Evolutionary conservation across 2,329 filamentous ascomycete species (phyloP).

Genomic region (Fusarium sp.): DNA sequence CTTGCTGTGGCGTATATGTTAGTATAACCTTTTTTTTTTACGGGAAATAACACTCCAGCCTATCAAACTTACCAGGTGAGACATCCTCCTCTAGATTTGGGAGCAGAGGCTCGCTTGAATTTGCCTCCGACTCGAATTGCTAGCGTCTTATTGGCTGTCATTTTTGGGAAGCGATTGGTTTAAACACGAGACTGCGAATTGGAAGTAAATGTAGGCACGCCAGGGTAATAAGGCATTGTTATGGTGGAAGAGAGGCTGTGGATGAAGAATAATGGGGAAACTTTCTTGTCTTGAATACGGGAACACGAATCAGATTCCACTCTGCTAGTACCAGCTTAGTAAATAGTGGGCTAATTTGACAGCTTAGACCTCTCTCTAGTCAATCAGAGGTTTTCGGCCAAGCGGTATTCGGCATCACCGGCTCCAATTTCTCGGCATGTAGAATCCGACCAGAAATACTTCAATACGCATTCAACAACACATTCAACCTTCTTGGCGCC

Average conservation of each 20-base stretch:
- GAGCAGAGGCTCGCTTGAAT: conserved; percentile 14
- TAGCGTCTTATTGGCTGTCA: neutral
- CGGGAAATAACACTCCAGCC: neutral
- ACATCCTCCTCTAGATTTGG: conserved; percentile 14
- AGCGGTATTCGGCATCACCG: neutral
- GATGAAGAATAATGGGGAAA: neutral
- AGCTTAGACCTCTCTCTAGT: neutral
- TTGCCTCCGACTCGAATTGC: neutral
- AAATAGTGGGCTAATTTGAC: neutral
- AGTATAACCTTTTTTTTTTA: neutral
- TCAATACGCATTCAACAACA: neutral
- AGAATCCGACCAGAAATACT: neutral
- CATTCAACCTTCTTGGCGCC: neutral
- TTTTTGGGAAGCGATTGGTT: neutral
- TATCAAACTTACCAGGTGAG: conserved; percentile 20
- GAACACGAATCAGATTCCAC: neutral
- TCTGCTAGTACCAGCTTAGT: neutral
- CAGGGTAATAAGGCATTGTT: neutral
- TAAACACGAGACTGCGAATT: conserved; percentile 8
- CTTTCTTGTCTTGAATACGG: neutral
- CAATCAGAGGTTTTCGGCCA: neutral
- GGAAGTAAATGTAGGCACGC: neutral
- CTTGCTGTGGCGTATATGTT: conserved; percentile 4
- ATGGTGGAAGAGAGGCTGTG: neutral
- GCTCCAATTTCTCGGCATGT: neutral